Base-by-base conservation (phyloP, 345 rosid species). In the Excoecaria agallocha region DNA sequence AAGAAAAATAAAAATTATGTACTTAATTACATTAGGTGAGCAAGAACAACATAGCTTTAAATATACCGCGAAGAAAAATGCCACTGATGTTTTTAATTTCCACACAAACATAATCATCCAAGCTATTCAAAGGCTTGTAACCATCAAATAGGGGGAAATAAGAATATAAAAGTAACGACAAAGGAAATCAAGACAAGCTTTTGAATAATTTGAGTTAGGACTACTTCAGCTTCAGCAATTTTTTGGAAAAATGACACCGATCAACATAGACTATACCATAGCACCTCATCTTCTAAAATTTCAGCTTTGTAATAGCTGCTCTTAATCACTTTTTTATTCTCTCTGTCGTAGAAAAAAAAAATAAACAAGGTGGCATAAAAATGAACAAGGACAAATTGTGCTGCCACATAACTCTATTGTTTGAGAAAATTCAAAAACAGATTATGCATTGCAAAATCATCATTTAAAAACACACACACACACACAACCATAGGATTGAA, bases 1-100 rank as follows among this genome's bases (percentile, higher is more conserved):
- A 75, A 63, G 20, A 63, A 39, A 46, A 39, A 57, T 20, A 62
- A 38, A 38, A 39, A 52, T 68, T 38, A 41, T 70, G 76, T 66
- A 43, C 5, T 35, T 69, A 8, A 60, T 62, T 72, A 19, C 1
- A 56, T 11, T 49, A 45, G 25, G 58, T 52, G 67, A 57, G 45
- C 57, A n/a, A 75, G 45, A 62, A 72, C 20, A 54, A 35, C 62
- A 68, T 24, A 48, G 60, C 37, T 56, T 25, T 4, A 17, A 74
- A 12, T 59, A 41, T 65, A 38, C 43, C 56, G 66, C 35, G 15
- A 24, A 1, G 9, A 41, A 8, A 20, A 69, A 16, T 12, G 25
- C 38, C 41, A 61, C 55, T 5, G 49, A 59, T 25, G 48, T 11
- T 74, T 55, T 30, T 12, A n/a, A 76, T 58, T 68, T 37, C 35